Conservation (phyloP, 257 asterid genomes). For the Solanum sitiens region DNA sequence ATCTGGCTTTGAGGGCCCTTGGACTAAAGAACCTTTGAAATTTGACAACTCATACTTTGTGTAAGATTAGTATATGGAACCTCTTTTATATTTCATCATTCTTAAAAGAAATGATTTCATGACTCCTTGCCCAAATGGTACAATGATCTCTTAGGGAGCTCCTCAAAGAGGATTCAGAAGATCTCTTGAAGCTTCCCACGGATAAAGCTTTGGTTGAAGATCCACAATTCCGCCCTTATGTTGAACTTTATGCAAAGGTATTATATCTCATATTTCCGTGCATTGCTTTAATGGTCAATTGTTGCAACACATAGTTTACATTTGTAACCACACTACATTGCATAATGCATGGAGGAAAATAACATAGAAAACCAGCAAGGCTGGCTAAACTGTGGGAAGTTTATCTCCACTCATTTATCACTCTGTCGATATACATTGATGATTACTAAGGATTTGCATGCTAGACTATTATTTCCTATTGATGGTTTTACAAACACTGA, state of each 20-base stretch:
- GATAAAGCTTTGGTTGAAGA: slow-evolving; percentile 67
- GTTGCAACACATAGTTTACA: neutral
- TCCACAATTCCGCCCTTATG: slow-evolving; percentile 40
- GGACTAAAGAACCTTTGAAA: slow-evolving; percentile 78
- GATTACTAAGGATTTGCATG: neutral
- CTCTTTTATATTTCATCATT: neutral
- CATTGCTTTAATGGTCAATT: neutral
- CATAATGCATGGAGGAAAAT: neutral
- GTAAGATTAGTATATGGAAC: slow-evolving; percentile 26
- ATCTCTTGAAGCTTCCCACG: slow-evolving; percentile 66
- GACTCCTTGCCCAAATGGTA: neutral
- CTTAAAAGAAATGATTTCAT: neutral
- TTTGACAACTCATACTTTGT: slow-evolving; percentile 75
- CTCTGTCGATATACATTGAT: neutral
- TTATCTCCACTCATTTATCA: neutral
- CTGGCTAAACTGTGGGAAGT: neutral
- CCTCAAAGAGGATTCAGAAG: slow-evolving; percentile 55
- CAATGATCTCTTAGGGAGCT: slow-evolving; percentile 41
- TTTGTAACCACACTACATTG: neutral
- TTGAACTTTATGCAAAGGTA: slow-evolving; percentile 63
- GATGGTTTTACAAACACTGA: neutral
- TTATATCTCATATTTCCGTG: neutral
- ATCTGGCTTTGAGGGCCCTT: slow-evolving; percentile 87
- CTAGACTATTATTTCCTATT: neutral
- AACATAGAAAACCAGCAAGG: neutral